phyloP scores from a whole-genome alignment of 148 eudicot species.

The Amaranthus hypochondriacus region DNA sequence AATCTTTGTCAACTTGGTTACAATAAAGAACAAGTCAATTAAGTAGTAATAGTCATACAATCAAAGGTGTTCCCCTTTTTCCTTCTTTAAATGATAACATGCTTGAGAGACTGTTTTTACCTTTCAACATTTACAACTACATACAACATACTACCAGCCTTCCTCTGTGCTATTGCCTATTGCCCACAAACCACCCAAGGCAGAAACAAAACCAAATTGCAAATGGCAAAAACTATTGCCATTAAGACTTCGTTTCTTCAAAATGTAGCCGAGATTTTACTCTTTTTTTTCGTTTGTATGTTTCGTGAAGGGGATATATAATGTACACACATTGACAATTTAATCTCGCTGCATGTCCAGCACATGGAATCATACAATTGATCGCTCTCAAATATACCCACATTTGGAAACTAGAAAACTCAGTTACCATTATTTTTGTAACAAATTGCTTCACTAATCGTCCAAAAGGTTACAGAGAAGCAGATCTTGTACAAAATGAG shows the following conservation, averaged over 20 bases:
- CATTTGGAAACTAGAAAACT: conserved; percentile 6
- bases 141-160: background rate
- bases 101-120: background rate
- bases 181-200: background rate
- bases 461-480: conserved; percentile 58
- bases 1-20: background rate
- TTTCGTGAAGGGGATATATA: conserved; percentile 13
- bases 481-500: conserved; percentile 81
- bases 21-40: conserved; percentile 13
- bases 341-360: background rate
- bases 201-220: conserved; percentile 7
- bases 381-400: conserved; percentile 8
- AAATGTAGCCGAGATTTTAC: conserved; percentile 19
- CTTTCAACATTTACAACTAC: conserved; percentile 15
- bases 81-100: background rate
- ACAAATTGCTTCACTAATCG: conserved; percentile 36
- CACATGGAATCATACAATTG: conserved; percentile 10
- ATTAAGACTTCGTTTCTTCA: conserved; percentile 11
- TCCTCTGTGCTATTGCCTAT: conserved; percentile 6
- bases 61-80: background rate
- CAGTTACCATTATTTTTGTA: conserved; percentile 24
- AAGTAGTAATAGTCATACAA: conserved; percentile 16
- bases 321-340: conserved; percentile 8
- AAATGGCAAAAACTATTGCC: conserved; percentile 11
- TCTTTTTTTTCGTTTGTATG: background rate